Evolutionary conservation across 148 eudicot genomes (phyloP), one percentile per base, ranked within the genome.

Genomic region (Fagopyrum homotropicum): DNA sequence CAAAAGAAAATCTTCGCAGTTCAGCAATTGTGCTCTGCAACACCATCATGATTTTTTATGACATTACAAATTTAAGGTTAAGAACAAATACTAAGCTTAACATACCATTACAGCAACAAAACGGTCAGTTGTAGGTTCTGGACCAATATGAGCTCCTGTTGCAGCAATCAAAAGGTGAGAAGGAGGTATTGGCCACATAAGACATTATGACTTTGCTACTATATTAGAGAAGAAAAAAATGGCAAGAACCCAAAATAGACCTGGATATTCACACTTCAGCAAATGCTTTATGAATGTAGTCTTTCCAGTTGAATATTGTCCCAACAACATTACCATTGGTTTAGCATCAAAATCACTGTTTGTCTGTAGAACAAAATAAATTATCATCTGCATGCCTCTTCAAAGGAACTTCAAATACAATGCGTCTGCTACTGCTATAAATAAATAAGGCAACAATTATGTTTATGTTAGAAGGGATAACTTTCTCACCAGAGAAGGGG

Each of bases 271-370:
- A 79, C 88, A 88, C 77, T 89, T 81, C 43, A 95, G 86, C 82
- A 92, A 78, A 86, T 95, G 99, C 73, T 92, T 95, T 68, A 95
- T 90, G 69, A 95, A 95, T 52, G 99, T 95, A 8, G 99, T 95
- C 87, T 95, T 92, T 26, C 98, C 99, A 40, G 99, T 95, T 71
- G 99, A 95, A 80, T 95, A 95, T 72, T 95, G 99, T 64, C 99
- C 99, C 90, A 95, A 84, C 55, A 95, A 92, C 99, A 95, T 95
- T 72, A 95, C 99, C 99, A 95, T 92, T 1, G 99, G 99, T 77
- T 89, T 93, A 47, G 98, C 97, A 82, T 89, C 95, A 85, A 93
- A 93, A 77, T 93, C 98, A 63, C 91, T 92, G 46, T 66, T 83
- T 72, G 94, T 85, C 99, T 95, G 85, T 75, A 80, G 51, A 84